These are phyloP conservation scores for Leccinum variicolor DNA, from an alignment of 768 basidiomycete genomes.

Conservation along the genomic window DNA sequence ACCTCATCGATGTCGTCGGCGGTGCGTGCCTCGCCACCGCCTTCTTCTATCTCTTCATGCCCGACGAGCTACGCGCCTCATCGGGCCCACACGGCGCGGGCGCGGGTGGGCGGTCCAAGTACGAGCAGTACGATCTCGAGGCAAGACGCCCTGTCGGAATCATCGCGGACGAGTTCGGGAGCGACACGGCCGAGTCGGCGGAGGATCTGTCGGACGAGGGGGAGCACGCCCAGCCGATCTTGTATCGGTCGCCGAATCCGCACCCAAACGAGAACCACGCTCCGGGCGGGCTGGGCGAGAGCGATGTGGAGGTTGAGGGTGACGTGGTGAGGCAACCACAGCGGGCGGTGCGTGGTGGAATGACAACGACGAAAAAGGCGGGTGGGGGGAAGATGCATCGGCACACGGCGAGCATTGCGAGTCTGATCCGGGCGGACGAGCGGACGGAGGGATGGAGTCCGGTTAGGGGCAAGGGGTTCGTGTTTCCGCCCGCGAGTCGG, in stretches of 20 bases:
- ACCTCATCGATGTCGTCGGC: constrained; percentile 95
- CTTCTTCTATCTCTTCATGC: constrained; percentile 87
- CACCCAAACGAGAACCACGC: constrained; percentile 24
- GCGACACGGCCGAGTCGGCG: constrained; percentile 40
- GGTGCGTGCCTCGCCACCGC: constrained; percentile 88
- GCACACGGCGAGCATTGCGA: constrained; percentile 84
- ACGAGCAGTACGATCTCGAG: constrained; percentile 76
- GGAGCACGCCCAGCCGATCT: constrained; percentile 59
- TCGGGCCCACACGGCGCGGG: constrained; percentile 36
- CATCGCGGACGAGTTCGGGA: constrained; percentile 32
- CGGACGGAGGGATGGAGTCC: constrained; percentile 81
- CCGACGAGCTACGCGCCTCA: constrained; percentile 69
- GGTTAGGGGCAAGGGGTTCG: constrained; percentile 52
- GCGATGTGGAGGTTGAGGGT: background rate
- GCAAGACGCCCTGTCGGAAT: constrained; percentile 30
- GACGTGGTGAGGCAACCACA: constrained; percentile 4
- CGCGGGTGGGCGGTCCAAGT: constrained; percentile 47
- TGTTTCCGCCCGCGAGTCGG: constrained; percentile 40
- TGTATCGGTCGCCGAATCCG: constrained; percentile 59
- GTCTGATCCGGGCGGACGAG: constrained; percentile 74
- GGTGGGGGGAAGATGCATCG: constrained; percentile 46
- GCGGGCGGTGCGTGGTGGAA: constrained; percentile 1
- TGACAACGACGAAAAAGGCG: constrained; percentile 15
- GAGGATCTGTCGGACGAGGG: constrained; percentile 58
- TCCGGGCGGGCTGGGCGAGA: background rate